These are phyloP conservation scores for Lipomyces chichibuensis DNA, from an alignment of 805 yeast species.

Conservation along the genomic window DNA sequence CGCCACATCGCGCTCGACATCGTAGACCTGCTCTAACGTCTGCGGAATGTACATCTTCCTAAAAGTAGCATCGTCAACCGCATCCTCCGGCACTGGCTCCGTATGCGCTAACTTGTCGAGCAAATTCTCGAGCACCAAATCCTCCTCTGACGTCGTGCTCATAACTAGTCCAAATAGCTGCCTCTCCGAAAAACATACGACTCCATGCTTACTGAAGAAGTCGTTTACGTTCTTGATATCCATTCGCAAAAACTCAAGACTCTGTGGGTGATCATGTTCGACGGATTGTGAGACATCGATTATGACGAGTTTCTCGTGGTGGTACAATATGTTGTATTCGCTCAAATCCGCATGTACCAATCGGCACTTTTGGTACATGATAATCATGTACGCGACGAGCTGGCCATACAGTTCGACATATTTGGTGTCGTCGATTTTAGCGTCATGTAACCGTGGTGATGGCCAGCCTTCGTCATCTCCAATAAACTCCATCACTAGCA, in stretches of 20 bases:
- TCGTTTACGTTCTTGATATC: conserved; percentile 95
- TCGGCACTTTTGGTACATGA: conserved; percentile 83
- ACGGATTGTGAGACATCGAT: conserved; percentile 97
- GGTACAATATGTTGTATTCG: conserved; percentile 88
- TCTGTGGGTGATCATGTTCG: conserved; percentile 97
- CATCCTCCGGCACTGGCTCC: conserved; percentile 38
- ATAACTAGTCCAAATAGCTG: conserved; percentile 75
- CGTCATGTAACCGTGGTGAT: conserved; percentile 83
- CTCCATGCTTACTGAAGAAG: conserved; percentile 74
- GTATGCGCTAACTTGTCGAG: conserved; percentile 45
- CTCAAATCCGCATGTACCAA: conserved; percentile 96
- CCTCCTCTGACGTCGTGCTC: conserved; percentile 46
- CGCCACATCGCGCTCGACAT: conserved; percentile 74
- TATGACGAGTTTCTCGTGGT: conserved; percentile 73
- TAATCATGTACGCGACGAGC: conserved; percentile 80
- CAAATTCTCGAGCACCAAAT: conserved; percentile 40
- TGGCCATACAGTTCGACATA: conserved; percentile 70
- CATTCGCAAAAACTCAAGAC: conserved; percentile 92
- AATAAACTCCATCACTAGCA: conserved; percentile 90
- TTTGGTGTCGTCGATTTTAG: conserved; percentile 53
- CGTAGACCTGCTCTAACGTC: conserved; percentile 56
- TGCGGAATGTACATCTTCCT: conserved; percentile 79
- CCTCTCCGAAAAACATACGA: conserved; percentile 79
- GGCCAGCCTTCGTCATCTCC: conserved; percentile 79
- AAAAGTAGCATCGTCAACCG: conserved; percentile 80